Conservation (phyloP, 495 filamentous ascomycete genomes). For the Penicillium parvum region DNA sequence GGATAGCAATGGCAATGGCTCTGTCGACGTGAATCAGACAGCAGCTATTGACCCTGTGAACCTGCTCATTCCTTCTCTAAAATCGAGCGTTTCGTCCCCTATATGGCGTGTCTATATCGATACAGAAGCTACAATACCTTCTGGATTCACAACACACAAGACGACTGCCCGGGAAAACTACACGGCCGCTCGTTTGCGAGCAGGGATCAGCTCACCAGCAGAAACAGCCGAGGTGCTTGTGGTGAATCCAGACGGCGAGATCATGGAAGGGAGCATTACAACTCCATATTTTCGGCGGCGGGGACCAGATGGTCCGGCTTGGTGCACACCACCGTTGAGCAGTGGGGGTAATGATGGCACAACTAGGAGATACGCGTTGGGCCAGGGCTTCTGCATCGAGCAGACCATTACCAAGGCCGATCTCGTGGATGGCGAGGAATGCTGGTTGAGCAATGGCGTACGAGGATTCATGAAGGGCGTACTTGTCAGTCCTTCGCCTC, state of each 20-base stretch:
- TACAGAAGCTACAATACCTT: conserved; percentile 43
- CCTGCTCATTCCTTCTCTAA: conserved; percentile 47
- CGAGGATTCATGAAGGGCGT: conserved; percentile 62
- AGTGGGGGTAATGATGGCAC: conserved; percentile 81
- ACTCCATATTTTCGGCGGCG: conserved; percentile 73
- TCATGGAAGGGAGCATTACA: conserved; percentile 85
- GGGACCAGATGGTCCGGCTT: conserved; percentile 11
- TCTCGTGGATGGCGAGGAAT: conserved; percentile 66
- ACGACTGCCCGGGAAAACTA: conserved; percentile 67
- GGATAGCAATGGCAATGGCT: conserved; percentile 43
- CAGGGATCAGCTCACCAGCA: conserved; percentile 45
- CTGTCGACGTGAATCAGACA: conserved; percentile 45
- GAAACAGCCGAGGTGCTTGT: conserved; percentile 69
- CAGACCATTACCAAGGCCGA: conserved; percentile 48
- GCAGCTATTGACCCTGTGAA: conserved; percentile 45
- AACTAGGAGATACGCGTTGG: conserved; percentile 73
- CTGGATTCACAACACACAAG: conserved; percentile 69
- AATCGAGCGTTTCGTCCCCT: conserved; percentile 3
- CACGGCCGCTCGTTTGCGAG: conserved; percentile 54
- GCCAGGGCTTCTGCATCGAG: conserved; percentile 61
- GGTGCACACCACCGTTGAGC: conserved; percentile 40
- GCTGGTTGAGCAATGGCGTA: conserved; percentile 84
- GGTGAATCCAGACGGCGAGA: conserved; percentile 57
- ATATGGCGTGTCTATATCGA: conserved; percentile 56
- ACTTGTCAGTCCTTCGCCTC: conserved; percentile 15